These are phyloP conservation scores for Xerocomus nothofagi DNA, from an alignment of 1,284 basidiomycete genomes.

Conservation along the genomic window DNA sequence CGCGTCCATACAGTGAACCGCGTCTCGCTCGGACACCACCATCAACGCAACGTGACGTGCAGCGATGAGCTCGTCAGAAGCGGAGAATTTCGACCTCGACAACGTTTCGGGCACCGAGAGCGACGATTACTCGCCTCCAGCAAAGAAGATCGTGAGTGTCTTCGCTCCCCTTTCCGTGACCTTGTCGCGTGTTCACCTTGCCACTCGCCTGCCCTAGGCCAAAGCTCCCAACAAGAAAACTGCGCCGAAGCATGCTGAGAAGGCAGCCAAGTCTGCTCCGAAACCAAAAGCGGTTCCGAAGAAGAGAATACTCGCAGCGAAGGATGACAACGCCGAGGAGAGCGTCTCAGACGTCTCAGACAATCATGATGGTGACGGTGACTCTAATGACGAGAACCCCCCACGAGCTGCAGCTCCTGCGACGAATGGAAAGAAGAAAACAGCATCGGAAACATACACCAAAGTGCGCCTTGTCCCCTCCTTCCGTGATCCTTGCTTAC, in stretches of 20 bases:
- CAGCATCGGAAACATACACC: constrained; percentile 88
- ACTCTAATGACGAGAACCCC: constrained; percentile 46
- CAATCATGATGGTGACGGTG: constrained; percentile 41
- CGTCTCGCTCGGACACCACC: too few relatives aligned
- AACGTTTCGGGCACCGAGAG: constrained; percentile 61
- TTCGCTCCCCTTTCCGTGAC: not conserved
- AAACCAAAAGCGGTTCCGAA: constrained; percentile 52
- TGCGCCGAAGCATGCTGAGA: constrained; percentile 40
- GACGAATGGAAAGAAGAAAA: constrained; percentile 67
- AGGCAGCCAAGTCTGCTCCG: constrained; percentile 40
- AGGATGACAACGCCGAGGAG: constrained; percentile 56
- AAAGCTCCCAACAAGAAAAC: constrained; percentile 39
- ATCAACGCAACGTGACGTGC: constrained; percentile 12
- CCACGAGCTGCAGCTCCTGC: constrained; percentile 36
- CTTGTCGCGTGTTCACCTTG: constrained; percentile 12
- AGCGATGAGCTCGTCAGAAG: constrained; percentile 60
- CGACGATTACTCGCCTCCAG: constrained; percentile 60
- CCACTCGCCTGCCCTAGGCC: constrained; percentile 29
- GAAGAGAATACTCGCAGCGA: constrained; percentile 70
- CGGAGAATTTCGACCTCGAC: constrained; percentile 64
- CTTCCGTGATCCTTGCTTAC: constrained; percentile 3
- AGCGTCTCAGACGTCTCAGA: constrained; percentile 42
- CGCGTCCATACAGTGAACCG: too few relatives aligned
- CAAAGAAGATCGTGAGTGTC: constrained; percentile 51
- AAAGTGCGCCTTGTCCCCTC: constrained; percentile 57